Base-by-base conservation (phyloP, 768 basidiomycete genomes). In the Mycena haematopus region DNA sequence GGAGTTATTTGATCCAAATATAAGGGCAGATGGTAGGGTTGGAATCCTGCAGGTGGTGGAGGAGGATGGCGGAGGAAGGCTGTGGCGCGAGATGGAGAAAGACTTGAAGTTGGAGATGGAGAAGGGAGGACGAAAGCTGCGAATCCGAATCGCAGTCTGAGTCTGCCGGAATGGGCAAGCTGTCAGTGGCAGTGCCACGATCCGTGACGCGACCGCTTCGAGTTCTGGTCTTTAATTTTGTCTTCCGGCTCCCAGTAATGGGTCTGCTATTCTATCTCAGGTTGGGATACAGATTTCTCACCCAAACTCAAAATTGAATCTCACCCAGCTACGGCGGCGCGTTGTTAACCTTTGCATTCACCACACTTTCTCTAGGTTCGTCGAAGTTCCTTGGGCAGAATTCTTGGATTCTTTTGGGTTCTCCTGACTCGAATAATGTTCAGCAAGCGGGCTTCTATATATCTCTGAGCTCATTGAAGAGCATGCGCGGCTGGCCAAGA, bases 401-500 rank as follows among this genome's bases (percentile, higher is more conserved):
- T 24, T 19, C n/a, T 25, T 31, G 25, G 8, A 15, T 33, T 9
- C 33, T 6, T 15, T 2, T 7, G 15, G 11, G 24, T 22, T 46
- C 11, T n/a, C n/a, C n/a, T 36, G 29, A n/a, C 31, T 46, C 33
- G 29, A 31, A 31, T 31, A 29, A 36, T 36, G 36, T 36, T 11
- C 36, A 36, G 36, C 36, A 14, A 36, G 36, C 36, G 36, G 36
- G 36, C 36, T 36, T 14, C 36, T 36, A 36, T 36, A 36, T 36
- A 11, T 96, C 33, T 95, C 96, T 2, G 96, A 99, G 73, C 75
- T 98, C 33, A 98, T 99, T 65, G 96, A 99, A 75, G 96, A 99
- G 73, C 90, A 96, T 73, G 88, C 94, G 14, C 85, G 85, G 49
- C 71, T 84, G 58, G 92, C 97, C 14, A 99, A 98, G 77, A 68